Evolutionary conservation across 2,329 filamentous ascomycete genomes (phyloP).

Genomic region (Keithomyces neogunnii): DNA sequence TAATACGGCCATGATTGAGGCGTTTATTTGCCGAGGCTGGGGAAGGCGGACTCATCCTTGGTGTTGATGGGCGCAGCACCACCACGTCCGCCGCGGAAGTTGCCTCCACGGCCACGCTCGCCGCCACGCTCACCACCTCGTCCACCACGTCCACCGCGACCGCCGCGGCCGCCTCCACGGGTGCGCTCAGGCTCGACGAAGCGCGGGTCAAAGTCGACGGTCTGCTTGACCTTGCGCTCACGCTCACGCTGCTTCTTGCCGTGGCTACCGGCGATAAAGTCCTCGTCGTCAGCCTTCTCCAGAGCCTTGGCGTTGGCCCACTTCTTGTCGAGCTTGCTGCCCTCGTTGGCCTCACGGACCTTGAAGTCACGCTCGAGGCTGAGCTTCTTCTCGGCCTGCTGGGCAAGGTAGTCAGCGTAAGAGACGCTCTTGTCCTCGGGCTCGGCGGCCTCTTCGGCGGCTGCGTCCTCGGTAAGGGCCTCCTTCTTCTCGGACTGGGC

Average conservation of each 20-base stretch:
- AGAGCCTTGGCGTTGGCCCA: conserved; percentile 77
- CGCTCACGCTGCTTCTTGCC: conserved; percentile 81
- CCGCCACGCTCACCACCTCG: conserved; percentile 40
- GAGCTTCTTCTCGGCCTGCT: conserved; percentile 64
- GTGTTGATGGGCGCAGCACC: conserved; percentile 41
- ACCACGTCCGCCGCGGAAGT: conserved; percentile 34
- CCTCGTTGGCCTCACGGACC: conserved; percentile 88
- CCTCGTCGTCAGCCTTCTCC: conserved; percentile 57
- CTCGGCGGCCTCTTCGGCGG: conserved; percentile 44
- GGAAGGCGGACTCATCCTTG: conserved; percentile 50
- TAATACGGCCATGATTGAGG: background rate
- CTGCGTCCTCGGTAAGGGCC: conserved; percentile 41
- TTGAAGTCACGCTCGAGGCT: conserved; percentile 56
- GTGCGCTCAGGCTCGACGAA: conserved; percentile 62
- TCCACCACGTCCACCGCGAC: conserved; percentile 43
- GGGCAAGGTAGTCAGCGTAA: conserved; percentile 78
- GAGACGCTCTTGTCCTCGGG: conserved; percentile 84
- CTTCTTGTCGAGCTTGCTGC: conserved; percentile 80
- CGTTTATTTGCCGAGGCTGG: conserved; percentile 47
- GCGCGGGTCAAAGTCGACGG: conserved; percentile 81
- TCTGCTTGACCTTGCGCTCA: conserved; percentile 85
- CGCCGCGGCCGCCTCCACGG: conserved; percentile 44
- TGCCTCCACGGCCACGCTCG: conserved; percentile 34
- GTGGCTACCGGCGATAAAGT: conserved; percentile 65
- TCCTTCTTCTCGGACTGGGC: conserved; percentile 80